Evolutionary conservation across 2,329 filamentous ascomycete genomes (phyloP), one percentile per base, ranked within the genome.

Genomic region (Venturia effusa): DNA sequence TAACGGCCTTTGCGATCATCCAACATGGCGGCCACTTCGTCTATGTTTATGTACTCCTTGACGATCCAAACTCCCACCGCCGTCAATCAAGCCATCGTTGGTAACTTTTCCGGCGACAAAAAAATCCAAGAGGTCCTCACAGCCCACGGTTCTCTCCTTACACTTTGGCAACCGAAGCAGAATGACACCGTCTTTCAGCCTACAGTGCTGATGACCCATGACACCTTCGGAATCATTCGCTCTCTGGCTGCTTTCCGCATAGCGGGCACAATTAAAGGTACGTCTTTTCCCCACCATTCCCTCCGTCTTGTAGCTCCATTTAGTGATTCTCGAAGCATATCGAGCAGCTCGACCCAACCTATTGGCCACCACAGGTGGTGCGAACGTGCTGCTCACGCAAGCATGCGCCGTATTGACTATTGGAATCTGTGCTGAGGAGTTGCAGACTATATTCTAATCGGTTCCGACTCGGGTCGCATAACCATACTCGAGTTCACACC

Each of bases 21-120:
- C 78, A 81, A 66, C 74, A 97, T 97, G 94, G 93, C 94, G 80
- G 96, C 92, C 75, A 97, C 93, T 67, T 97, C 92, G 69, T 93
- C 93, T 76, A 96, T 97, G 91, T 97, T 97, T 76, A 87, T 99
- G 80, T 99, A 99, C 80, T 94, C 91, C 72, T 83, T 99, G 80
- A 97, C 94, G 70, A 88, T 99, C 72, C 92, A 97, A 78, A 88
- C 90, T 70, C 90, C 94, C 40, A 92, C 92, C 69, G 89, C 91
- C 66, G 86, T 96, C 72, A 92, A 88, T 61, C 89, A 96, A 78
- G 92, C 94, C 68, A 88, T 97, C 68, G 83, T 96, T 66, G 95
- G 94, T 70, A 93, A 97, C 79, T 97, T 97, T 77, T 88, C 91
- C 66, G 92, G 93, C 69, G 96, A 91, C 68, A 96, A 93, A 79